Evolutionary conservation across 805 yeast genomes (phyloP).

Genomic region (Starmerella etchellsii): DNA sequence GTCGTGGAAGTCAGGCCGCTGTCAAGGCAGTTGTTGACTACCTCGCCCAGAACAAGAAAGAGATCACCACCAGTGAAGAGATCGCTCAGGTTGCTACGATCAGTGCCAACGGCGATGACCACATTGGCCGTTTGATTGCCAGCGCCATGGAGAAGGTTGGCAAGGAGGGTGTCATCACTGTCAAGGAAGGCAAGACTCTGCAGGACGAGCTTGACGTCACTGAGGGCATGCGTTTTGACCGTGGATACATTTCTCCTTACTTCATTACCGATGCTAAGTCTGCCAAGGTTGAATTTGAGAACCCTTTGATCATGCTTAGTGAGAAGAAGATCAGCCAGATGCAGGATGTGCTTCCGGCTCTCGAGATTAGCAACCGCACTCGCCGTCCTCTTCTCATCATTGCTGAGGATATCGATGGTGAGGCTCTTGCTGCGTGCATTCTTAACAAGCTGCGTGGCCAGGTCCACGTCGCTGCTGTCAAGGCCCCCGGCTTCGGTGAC

Average conservation of each 20-base stretch:
- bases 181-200: slow-evolving; percentile 91
- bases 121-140: slow-evolving; percentile 83
- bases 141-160: slow-evolving; percentile 98
- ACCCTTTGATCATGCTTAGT: slow-evolving; percentile 73
- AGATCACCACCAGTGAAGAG: slow-evolving; percentile 85
- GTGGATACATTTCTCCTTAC: slow-evolving; percentile 94
- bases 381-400: slow-evolving; percentile 87
- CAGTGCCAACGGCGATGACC: slow-evolving; percentile 90
- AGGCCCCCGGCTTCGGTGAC: slow-evolving; percentile 99
- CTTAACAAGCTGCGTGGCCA: slow-evolving; percentile 96
- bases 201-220: slow-evolving; percentile 94
- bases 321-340: slow-evolving; percentile 88
- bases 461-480: slow-evolving; percentile 93
- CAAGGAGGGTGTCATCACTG: slow-evolving; percentile 96
- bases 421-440: slow-evolving; percentile 95
- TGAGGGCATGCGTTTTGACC: slow-evolving; percentile 97
- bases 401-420: slow-evolving; percentile 96
- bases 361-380: slow-evolving; percentile 82
- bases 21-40: slow-evolving; percentile 83
- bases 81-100: slow-evolving; percentile 97
- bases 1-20: slow-evolving; percentile 95
- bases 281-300: slow-evolving; percentile 91
- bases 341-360: slow-evolving; percentile 82
- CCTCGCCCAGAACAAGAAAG: slow-evolving; percentile 75
- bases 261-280: slow-evolving; percentile 84